Evolutionary conservation across 257 asterid genomes (phyloP).

Genomic region (Solanum sejunctum): DNA sequence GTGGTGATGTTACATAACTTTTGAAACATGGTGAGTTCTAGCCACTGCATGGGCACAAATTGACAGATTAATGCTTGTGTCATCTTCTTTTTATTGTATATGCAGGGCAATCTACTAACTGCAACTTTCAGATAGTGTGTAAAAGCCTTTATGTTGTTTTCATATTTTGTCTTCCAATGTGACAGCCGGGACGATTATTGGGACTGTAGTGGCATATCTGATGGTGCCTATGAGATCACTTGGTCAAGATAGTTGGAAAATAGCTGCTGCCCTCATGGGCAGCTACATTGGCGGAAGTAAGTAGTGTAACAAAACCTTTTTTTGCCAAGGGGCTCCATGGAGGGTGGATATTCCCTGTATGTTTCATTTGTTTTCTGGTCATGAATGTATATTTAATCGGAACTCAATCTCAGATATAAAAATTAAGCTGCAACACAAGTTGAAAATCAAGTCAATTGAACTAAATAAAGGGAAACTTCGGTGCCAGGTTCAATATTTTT

Average conservation of each 20-base stretch:
- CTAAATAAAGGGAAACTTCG: background rate
- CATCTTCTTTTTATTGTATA: background rate
- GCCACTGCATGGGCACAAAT: background rate
- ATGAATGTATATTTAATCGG: background rate
- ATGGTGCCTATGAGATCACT: constrained; percentile 77
- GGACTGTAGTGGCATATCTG: constrained; percentile 64
- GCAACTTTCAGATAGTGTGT: background rate
- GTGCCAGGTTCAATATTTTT: background rate
- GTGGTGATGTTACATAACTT: background rate
- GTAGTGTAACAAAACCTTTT: background rate
- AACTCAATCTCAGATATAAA: background rate
- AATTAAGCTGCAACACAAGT: background rate
- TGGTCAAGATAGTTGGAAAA: constrained; percentile 76
- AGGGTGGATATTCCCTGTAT: background rate
- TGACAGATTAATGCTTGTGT: background rate
- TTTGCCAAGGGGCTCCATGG: background rate
- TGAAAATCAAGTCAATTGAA: background rate
- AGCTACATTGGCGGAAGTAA: constrained; percentile 88
- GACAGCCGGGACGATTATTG: constrained; percentile 64
- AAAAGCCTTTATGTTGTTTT: background rate
- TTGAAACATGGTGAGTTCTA: background rate
- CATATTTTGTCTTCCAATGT: constrained; percentile 1
- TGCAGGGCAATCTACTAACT: background rate
- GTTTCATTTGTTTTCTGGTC: background rate
- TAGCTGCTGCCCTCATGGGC: constrained; percentile 87